These are phyloP conservation scores for Sporobolus alterniflorus DNA, from an alignment of 202 grass and related monocot genomes.

Conservation along the genomic window DNA sequence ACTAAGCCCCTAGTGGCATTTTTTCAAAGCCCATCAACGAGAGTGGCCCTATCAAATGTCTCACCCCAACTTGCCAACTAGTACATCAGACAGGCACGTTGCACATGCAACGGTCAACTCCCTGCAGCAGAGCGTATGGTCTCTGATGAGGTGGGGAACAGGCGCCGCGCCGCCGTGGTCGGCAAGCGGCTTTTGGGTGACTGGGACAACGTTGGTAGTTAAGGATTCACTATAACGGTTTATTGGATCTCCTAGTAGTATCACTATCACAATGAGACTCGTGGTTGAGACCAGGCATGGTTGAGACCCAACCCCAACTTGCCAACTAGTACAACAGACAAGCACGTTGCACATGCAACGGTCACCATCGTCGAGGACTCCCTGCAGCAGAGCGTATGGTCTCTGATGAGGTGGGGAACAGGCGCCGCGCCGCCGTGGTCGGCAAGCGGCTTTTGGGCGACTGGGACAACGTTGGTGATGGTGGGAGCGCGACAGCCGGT, in stretches of 20 bases:
- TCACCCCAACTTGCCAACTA: too few species aligned
- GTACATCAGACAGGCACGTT: not conserved
- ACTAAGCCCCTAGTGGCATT: too few species aligned
- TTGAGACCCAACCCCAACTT: too few species aligned
- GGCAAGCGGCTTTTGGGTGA: too few species aligned
- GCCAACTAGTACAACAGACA: not conserved
- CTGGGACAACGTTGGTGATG: not conserved
- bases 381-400: not conserved
- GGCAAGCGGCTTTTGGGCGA: conserved; percentile 34
- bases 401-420: conserved; percentile 25
- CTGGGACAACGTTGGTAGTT: too few species aligned
- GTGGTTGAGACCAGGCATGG: too few species aligned
- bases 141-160: conserved; percentile 25
- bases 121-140: not conserved
- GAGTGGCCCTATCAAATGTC: too few species aligned
- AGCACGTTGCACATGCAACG: not conserved
- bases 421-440: conserved; percentile 20
- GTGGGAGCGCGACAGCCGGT: not conserved
- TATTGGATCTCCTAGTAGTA: too few species aligned
- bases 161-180: conserved; percentile 25
- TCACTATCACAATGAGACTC: too few species aligned
- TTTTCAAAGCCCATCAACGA: too few species aligned
- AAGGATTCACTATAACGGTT: too few species aligned
- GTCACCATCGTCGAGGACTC: conserved; percentile 33
- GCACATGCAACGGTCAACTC: not conserved